A percentile compares a stretch with the other conserved stretches of the same genome.
These are phyloP conservation scores for Paraconiothyrium sp. DNA, from an alignment of 2,329 filamentous ascomycete genomes.

Conservation along the genomic window DNA sequence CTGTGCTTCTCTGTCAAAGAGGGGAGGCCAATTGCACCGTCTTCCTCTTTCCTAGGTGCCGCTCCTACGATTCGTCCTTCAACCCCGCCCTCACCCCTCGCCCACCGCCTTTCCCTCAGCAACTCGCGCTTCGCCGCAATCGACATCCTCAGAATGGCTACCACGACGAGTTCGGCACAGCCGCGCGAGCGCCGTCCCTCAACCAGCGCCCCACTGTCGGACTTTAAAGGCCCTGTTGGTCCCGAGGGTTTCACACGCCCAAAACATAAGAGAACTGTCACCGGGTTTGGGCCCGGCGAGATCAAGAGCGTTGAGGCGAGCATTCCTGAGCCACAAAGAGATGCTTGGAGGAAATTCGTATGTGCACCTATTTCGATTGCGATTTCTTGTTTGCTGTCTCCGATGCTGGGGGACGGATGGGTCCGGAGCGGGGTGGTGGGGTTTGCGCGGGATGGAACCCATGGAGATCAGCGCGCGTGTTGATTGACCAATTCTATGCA, in stretches of 20 bases:
- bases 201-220: slow-evolving; percentile 81
- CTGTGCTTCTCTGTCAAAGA: slow-evolving; percentile 7
- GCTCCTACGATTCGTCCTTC: slow-evolving; percentile 28
- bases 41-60: slow-evolving; percentile 15
- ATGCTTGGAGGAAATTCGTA: slow-evolving; percentile 73
- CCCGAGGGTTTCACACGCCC: slow-evolving; percentile 79
- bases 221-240: slow-evolving; percentile 86
- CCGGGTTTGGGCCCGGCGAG: slow-evolving; percentile 87
- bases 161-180: slow-evolving; percentile 44
- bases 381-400: neutral
- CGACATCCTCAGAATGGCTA: slow-evolving; percentile 44
- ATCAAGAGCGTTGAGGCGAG: slow-evolving; percentile 93
- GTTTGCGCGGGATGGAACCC: slow-evolving; percentile 19
- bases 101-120: slow-evolving; percentile 33
- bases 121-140: slow-evolving; percentile 38
- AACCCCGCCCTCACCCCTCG: slow-evolving; percentile 40
- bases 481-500: neutral
- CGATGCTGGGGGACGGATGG: neutral
- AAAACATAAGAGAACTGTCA: slow-evolving; percentile 97
- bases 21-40: slow-evolving; percentile 13
- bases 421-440: slow-evolving; percentile 22
- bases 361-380: slow-evolving; percentile 31
- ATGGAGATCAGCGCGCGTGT: neutral
- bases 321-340: slow-evolving; percentile 88
- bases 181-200: slow-evolving; percentile 81